Conservation (phyloP, 306 rosid species). For the Crotalaria pallida region DNA sequence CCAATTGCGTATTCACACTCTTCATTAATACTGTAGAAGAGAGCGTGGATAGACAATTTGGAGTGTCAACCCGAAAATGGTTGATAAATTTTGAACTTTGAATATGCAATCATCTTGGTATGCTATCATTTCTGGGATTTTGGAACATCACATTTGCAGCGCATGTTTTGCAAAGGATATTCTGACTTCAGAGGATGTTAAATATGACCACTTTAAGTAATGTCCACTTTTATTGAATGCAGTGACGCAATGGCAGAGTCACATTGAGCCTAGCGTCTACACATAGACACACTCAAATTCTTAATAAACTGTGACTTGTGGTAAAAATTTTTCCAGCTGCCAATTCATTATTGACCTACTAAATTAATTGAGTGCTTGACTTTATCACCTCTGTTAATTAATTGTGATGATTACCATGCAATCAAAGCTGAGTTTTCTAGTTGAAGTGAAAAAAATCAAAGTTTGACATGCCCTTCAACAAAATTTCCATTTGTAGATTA, state of each 20-base stretch:
- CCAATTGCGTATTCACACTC: neutral
- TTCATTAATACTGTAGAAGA: neutral
- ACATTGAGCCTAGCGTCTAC: neutral
- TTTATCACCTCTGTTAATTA: neutral
- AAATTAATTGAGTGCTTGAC: neutral
- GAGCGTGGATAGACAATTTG: neutral
- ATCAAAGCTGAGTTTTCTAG: neutral
- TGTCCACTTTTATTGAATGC: neutral
- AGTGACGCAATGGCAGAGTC: neutral
- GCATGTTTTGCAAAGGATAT: neutral
- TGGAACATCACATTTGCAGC: neutral
- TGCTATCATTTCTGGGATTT: neutral
- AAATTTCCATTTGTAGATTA: neutral
- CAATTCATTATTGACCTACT: neutral
- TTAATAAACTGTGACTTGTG: neutral
- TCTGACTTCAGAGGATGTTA: neutral
- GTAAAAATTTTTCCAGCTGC: neutral
- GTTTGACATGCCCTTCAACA: neutral
- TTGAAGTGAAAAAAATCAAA: neutral
- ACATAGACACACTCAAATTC: neutral
- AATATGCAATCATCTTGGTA: neutral
- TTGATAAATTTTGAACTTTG: neutral
- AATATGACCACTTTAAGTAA: neutral
- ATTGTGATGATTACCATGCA: neutral
- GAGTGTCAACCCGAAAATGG: neutral